Evolutionary conservation across 2,329 filamentous ascomycete species (phyloP).

Genomic region (Westerdykella ornata): DNA sequence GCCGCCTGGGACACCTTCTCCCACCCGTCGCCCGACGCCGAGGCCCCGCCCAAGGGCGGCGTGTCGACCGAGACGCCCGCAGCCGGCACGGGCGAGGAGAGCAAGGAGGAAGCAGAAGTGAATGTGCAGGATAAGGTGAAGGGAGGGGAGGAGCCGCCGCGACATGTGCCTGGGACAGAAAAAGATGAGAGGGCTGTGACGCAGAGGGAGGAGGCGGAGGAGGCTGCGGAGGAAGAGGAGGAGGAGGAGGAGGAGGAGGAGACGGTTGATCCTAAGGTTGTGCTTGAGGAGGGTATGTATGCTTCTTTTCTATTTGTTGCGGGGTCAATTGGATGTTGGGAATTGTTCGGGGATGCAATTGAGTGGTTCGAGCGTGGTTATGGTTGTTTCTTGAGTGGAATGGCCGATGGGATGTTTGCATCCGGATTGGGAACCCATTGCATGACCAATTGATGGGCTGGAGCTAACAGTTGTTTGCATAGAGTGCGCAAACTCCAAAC

Average conservation of each 20-base stretch:
- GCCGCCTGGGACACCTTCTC: constrained; percentile 59
- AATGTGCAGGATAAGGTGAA: constrained; percentile 39
- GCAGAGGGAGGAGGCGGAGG: constrained; percentile 56
- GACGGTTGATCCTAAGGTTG: constrained; percentile 76
- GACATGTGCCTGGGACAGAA: constrained; percentile 47
- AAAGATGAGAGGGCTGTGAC: constrained; percentile 55
- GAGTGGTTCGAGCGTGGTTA: not conserved
- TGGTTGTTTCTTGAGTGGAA: no score
- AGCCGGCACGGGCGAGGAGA: constrained; percentile 42
- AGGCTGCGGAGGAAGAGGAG: constrained; percentile 63
- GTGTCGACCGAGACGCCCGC: constrained; percentile 34
- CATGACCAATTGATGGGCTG: not conserved
- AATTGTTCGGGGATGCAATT: not conserved
- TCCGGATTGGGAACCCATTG: not conserved
- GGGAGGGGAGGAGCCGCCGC: constrained; percentile 41
- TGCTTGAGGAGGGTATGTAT: constrained; percentile 82
- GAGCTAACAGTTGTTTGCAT: constrained; percentile 24
- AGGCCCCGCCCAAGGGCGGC: constrained; percentile 42
- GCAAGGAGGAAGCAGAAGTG: constrained; percentile 36
- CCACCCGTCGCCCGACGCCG: constrained; percentile 41
- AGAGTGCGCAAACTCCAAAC: constrained; percentile 86
- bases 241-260: constrained; percentile 81
- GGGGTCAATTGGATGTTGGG: not conserved
- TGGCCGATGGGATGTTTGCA: no score
- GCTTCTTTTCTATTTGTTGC: constrained; percentile 2